Evolutionary conservation across 345 rosid genomes (phyloP), one percentile per base, ranked within the genome.

Genomic region (Populus nigra): DNA sequence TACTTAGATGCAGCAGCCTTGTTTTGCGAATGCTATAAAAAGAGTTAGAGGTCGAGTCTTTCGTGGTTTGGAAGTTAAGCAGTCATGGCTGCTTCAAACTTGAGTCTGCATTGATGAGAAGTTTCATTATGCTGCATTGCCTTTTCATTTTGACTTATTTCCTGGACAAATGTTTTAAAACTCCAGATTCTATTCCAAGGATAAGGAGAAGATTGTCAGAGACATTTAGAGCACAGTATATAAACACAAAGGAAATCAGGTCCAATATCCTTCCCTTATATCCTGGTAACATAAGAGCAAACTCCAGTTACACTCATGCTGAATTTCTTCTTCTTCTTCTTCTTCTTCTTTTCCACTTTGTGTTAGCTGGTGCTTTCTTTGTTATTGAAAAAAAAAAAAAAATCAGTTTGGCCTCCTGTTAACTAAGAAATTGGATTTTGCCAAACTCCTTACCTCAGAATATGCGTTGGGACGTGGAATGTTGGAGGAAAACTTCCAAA

Each of bases 381-480:
- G 33, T 8, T 8, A 23, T 2, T 22, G 9, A 33, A 33, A 33
- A 33, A 33, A 33, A 18, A 41, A 35, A 29, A 53, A 13, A 36
- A 41, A 29, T 41, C 45, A 63, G 15, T 27, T 39, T 18, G 15
- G 35, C 12, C 70, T 69, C 41, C n/a, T 45, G 23, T 23, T 62
- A 20, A 66, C 76, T 36, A 35, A 45, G 41, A 20, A 36, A 18
- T 15, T 74, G 53, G 38, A 53, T 73, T 15, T 53, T 53, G 23
- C 31, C 4, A 23, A 68, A 65, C 71, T 47, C 68, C n/a, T 61
- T 65, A 18, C 45, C 18, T 65, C 76, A 94, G 99, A 84, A 82
- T 94, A 76, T 78, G 89, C 31, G 91, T 86, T 78, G 93, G 93
- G 69, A 95, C 99, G 25, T 95, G 99, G 99, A 95, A 95, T 83